Conservation (phyloP, 1,284 basidiomycete genomes). For the Ustilago hordei region DNA sequence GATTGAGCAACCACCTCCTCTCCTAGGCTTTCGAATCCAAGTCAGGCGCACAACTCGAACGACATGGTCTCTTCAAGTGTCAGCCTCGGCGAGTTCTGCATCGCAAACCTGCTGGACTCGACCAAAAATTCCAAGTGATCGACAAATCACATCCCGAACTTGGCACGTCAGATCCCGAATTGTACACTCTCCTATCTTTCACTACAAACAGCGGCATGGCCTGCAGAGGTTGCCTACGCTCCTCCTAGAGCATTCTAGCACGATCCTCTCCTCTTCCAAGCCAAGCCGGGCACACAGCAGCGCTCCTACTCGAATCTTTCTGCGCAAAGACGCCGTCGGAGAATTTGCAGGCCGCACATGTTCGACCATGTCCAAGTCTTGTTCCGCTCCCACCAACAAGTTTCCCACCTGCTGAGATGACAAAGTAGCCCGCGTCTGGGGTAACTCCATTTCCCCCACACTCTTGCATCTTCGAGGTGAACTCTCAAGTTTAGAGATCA, state of each 20-base stretch:
- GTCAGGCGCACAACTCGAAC: background rate
- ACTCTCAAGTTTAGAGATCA: background rate
- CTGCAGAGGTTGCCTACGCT: constrained; percentile 28
- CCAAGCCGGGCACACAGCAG: background rate
- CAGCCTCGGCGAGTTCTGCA: background rate
- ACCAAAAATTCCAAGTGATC: constrained; percentile 18
- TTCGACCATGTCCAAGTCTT: background rate
- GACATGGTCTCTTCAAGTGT: background rate
- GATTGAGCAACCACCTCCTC: background rate
- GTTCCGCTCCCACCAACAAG: too few species aligned
- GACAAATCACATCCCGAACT: constrained; percentile 37
- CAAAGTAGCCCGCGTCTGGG: constrained; percentile 11
- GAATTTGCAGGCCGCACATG: constrained; percentile 10
- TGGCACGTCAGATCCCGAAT: constrained; percentile 18
- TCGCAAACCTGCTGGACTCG: too few species aligned
- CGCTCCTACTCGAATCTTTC: background rate
- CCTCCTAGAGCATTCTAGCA: constrained; percentile 41
- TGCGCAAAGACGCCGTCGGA: constrained; percentile 6
- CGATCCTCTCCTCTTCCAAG: constrained; percentile 3
- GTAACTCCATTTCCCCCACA: constrained; percentile 10
- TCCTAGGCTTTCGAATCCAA: background rate
- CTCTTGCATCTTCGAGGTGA: background rate
- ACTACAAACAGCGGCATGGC: background rate
- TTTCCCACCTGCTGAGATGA: background rate
- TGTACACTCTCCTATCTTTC: background rate